Percentiles rank a stretch among this genome's conserved stretches.
Evolutionary conservation across 768 basidiomycete species (phyloP).

Genomic region (Leccinum uliginosum): DNA sequence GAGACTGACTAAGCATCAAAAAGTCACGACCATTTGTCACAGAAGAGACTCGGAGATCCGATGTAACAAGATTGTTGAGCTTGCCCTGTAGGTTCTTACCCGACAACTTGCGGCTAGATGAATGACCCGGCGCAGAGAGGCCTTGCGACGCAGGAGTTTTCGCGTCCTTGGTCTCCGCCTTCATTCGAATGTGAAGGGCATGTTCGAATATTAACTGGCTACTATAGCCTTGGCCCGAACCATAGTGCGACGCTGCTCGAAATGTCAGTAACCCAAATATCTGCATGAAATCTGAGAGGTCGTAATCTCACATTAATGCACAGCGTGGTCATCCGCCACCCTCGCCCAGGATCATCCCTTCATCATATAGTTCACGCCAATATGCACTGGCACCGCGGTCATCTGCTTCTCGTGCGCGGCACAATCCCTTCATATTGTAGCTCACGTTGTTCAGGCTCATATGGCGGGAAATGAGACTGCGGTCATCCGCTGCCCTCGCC

Average conservation of each 20-base stretch:
- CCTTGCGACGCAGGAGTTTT: background rate
- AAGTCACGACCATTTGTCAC: constrained; percentile 1
- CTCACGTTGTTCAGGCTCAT: no score
- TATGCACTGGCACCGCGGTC: no score
- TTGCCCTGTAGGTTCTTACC: background rate
- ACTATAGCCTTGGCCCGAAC: background rate
- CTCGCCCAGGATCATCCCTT: no score
- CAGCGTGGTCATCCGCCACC: no score
- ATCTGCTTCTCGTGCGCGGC: no score
- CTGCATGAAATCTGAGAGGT: background rate
- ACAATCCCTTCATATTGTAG: no score
- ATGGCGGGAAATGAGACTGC: no score
- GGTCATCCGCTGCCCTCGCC: no score
- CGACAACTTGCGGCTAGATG: background rate
- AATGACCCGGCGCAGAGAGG: background rate
- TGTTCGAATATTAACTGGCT: constrained; percentile 1
- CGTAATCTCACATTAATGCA: no score
- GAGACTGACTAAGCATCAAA: background rate
- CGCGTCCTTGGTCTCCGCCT: background rate
- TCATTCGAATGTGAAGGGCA: background rate
- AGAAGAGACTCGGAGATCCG: background rate
- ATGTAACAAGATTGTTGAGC: constrained; percentile 1
- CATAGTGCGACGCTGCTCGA: background rate
- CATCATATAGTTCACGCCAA: no score
- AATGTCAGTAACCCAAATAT: background rate